Evolutionary conservation across 2,329 filamentous ascomycete genomes (phyloP).

Genomic region (Trichoderma asperellum): DNA sequence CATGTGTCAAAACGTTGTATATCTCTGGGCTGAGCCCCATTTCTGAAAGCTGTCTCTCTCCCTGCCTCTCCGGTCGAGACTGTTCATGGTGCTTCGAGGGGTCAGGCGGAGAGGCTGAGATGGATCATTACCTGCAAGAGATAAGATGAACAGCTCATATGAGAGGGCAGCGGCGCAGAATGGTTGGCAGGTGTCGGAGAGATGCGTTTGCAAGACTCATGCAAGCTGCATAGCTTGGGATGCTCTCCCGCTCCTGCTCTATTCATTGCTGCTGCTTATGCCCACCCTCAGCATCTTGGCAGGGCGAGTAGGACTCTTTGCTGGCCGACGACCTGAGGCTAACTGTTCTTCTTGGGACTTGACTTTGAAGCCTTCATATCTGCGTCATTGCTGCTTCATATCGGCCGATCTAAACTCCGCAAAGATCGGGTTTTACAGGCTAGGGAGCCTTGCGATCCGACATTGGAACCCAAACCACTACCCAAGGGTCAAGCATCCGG

Average conservation of each 20-base stretch:
- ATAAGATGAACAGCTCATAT: background rate
- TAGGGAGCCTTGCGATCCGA: background rate
- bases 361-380: background rate
- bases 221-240: background rate
- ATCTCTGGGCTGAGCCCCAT: slow-evolving; percentile 10
- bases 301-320: background rate
- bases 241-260: background rate
- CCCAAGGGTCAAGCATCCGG: background rate
- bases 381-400: background rate
- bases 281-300: background rate
- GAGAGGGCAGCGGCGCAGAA: background rate
- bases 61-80: background rate
- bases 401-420: background rate
- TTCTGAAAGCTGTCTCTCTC: background rate
- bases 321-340: background rate
- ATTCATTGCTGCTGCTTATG: background rate
- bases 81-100: background rate
- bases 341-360: background rate
- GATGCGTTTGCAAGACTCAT: background rate
- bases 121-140: background rate
- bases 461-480: background rate
- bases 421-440: background rate
- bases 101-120: background rate
- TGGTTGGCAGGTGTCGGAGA: background rate
- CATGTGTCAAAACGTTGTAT: slow-evolving; percentile 11